These are phyloP conservation scores for Orbilia oligospora DNA, from an alignment of 2,329 filamentous ascomycete genomes.

Conservation along the genomic window DNA sequence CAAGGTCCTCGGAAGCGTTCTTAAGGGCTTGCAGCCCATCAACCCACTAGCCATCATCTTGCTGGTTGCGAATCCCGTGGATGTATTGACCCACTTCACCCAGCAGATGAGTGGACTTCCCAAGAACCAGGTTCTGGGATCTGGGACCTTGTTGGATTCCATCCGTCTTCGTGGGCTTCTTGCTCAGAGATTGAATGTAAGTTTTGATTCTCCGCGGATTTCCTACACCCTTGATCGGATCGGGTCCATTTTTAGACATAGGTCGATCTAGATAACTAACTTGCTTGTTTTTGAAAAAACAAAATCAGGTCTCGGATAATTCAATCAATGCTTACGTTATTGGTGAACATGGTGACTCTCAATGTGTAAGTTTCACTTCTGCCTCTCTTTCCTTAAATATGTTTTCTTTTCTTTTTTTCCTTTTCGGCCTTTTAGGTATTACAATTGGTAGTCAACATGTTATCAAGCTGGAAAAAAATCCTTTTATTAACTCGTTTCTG, in stretches of 20 bases:
- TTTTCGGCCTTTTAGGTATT: constrained; percentile 9
- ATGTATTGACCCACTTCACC: constrained; percentile 65
- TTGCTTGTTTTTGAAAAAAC: constrained; percentile 14
- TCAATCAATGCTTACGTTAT: constrained; percentile 66
- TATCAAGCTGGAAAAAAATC: background rate
- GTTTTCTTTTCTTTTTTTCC: background rate
- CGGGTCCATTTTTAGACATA: constrained; percentile 20
- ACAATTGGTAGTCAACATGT: constrained; percentile 24
- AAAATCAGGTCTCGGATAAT: constrained; percentile 64
- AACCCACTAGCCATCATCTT: constrained; percentile 65
- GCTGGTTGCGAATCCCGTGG: constrained; percentile 66
- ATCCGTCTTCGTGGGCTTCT: constrained; percentile 64
- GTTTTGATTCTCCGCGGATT: constrained; percentile 29
- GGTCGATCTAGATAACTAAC: constrained; percentile 27
- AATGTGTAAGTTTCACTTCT: constrained; percentile 62
- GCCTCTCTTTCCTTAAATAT: background rate
- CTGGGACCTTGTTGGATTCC: constrained; percentile 65
- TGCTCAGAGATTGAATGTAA: constrained; percentile 50
- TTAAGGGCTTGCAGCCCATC: constrained; percentile 64
- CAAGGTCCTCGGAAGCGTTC: constrained; percentile 64
- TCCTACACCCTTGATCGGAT: constrained; percentile 6
- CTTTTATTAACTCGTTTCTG: constrained; percentile 29
- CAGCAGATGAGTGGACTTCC: constrained; percentile 65
- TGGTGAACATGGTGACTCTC: constrained; percentile 66
- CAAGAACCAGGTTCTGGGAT: constrained; percentile 65